Base-by-base conservation (phyloP, 2,329 filamentous ascomycete genomes). In the Ploettnerulaceae sp. region DNA sequence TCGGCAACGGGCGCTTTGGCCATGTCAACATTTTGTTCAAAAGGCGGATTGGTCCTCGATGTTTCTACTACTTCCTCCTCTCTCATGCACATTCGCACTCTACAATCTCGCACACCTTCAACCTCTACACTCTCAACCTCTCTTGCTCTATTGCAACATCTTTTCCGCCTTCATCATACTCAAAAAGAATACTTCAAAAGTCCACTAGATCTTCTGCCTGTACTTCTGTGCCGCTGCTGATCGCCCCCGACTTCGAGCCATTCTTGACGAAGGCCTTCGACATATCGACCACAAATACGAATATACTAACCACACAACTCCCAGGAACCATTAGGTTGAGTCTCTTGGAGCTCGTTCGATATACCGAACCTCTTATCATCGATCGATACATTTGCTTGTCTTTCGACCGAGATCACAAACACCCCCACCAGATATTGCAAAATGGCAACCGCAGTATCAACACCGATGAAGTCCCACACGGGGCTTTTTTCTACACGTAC, bases 401-500 rank as follows among this genome's bases (percentile, higher is more conserved):
- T 64, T 67, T 73, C 69, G 69, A 68, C 56, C 60, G 65, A 70
- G 65, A 64, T 61, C 54, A 65, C 61, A 63, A n/a, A n/a, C n/a
- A n/a, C n/a, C 26, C 26, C 26, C 62, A 61, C 49, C 55, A 53
- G 61, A 66, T 67, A 67, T 64, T 63, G 62, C 61, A 77, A 61
- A 67, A 97, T 97, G 91, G 89, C 91, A 67, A 86, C 84, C 68
- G 72, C 79, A 67, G 81, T 96, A 69, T 86, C 89, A 62, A 97
- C 93, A 52, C 93, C 93, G 51, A 76, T 93, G 66, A 97, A 96
- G 78, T 93, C 87, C 77, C 91, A 95, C 69, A 82, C 86, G 71
- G 89, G 89, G 50, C 79, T 96, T 62, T 96, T 97, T 74, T 89
- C 85, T 58, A 81, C 87, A 59, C 89, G 89, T 67, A 93, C 90